Conservation (phyloP, 148 eudicot species). For the Agrostemma githago region DNA sequence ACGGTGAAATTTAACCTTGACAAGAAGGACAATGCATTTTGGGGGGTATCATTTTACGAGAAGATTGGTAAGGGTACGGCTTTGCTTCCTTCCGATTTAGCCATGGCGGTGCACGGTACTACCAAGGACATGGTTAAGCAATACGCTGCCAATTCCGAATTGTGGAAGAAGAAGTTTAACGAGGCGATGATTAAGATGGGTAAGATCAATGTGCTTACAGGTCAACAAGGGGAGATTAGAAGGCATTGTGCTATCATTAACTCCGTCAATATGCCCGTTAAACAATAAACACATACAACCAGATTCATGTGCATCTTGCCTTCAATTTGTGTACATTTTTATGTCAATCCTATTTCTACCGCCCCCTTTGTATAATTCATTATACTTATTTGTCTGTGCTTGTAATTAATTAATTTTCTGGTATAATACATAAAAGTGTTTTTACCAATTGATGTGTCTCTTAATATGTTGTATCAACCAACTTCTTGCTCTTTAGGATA, state of each 20-base stretch:
- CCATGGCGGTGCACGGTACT: not conserved
- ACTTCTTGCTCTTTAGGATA: too few relatives aligned
- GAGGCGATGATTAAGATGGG: slow-evolving; percentile 21
- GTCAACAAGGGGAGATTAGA: slow-evolving; percentile 27
- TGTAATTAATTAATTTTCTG: not conserved
- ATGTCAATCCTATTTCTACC: not conserved
- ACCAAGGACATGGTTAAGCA: slow-evolving; percentile 8
- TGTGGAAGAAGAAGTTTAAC: slow-evolving; percentile 22
- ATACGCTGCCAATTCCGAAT: not conserved
- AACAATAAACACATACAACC: not conserved
- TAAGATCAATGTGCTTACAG: slow-evolving; percentile 20
- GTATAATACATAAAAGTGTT: not conserved
- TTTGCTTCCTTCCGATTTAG: slow-evolving; percentile 10
- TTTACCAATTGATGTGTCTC: too few relatives aligned
- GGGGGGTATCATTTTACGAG: slow-evolving; percentile 21
- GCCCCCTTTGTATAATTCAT: not conserved
- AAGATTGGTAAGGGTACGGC: slow-evolving; percentile 9
- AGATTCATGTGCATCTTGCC: not conserved
- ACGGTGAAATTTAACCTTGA: slow-evolving; percentile 11
- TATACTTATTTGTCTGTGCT: not conserved
- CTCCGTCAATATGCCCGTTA: slow-evolving; percentile 8
- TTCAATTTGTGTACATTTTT: not conserved
- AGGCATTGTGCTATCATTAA: slow-evolving; percentile 11
- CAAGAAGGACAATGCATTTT: not conserved
- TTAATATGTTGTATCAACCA: too few relatives aligned